Base-by-base conservation (phyloP, 1,284 basidiomycete species). In the Butyriboletus appendiculatus region DNA sequence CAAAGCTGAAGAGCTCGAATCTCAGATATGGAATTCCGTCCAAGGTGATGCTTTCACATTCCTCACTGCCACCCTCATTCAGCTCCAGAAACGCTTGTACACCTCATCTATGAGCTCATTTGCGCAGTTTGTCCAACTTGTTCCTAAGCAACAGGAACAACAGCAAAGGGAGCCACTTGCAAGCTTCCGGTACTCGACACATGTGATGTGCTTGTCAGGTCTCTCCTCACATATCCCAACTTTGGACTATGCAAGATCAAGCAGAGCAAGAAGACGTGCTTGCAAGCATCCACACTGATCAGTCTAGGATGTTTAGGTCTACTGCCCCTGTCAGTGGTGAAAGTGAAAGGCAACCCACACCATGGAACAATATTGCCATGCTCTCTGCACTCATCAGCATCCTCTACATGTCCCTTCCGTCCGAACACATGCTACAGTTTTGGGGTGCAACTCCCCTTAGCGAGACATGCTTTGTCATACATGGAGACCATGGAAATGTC, bases 231-330 rank as follows among this genome's bases (percentile, higher is more conserved):
- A 0, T 86, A 89, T 57, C 88, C 91, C 9, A 92, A 90, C 14
- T 88, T 90, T 0, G 90, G 96, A 68, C 78, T 97, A n/a, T 84
- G 92, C 41, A 93, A 92, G 67, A 87, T 97, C 67, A 93, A 94
- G 68, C 92, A 95, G 63, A 78, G 39, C 94, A 97, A 68, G 95
- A 97, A 71, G 95, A 97, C 66, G 78, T 88, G 6, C 76, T 88
- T 22, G 85, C 86, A 2, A 82, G 74, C 58, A 81, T 80, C 44
- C 81, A 86, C 39, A 81, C 76, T 18, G 86, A 83, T 63, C 76
- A 84, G 30, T 75, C 79, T 24, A 72, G 83, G 52, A 71, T 70
- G 53, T 75, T 77, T 53, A 80, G 81, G 51, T 81, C 80, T 57
- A 62, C 79, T 43, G 64, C 75, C 16, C 69, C 76, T 20, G 65